Evolutionary conservation across 1,139 yeast genomes (phyloP), one percentile per base, ranked within the genome.

Genomic region (Suhomyces coccinellae): DNA sequence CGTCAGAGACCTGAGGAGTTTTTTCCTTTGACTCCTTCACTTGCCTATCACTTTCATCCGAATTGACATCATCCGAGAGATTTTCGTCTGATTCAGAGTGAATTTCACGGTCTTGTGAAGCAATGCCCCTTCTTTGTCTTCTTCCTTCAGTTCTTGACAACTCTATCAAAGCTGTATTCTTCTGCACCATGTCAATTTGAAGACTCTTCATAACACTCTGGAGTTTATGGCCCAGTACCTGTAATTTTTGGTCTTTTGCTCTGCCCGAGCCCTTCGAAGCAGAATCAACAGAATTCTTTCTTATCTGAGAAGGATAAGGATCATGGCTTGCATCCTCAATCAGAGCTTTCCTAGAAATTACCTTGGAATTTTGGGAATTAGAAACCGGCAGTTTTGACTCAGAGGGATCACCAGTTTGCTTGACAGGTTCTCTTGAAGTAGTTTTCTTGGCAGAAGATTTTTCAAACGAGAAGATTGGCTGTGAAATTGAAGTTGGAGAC

Each of bases 111-210:
- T 26, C 6, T 26, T 26, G n/a, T 6, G 3, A 6, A 31, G 4
- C 15, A 2, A 15, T 7, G 20, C 27, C 20, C 27, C 22, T 34
- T 24, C 20, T 33, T 24, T 20, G 29, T 17, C 27, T 36, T 31
- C 30, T 31, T 28, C 24, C 24, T 14, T 16, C 17, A n/a, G 34
- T 9, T 10, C 35, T 28, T 3, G 42, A 28, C 13, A 33, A 34
- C 8, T 41, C 33, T 20, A 29, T 22, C 31, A 44, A 37, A 3
- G 42, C 41, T 2, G 48, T 35, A 26, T 41, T 45, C 12, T 39
- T 41, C 30, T 56, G 56, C 3, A 59, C 63, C 66, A 62, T 63
- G 44, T 54, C 63, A 34, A 58, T 65, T 45, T 50, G 56, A 32
- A 53, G 54, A 42, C 51, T 56, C 48, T 50, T 58, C 44, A 55